Base-by-base conservation (phyloP, 768 basidiomycete genomes). In the Tricholoma furcatifolium region DNA sequence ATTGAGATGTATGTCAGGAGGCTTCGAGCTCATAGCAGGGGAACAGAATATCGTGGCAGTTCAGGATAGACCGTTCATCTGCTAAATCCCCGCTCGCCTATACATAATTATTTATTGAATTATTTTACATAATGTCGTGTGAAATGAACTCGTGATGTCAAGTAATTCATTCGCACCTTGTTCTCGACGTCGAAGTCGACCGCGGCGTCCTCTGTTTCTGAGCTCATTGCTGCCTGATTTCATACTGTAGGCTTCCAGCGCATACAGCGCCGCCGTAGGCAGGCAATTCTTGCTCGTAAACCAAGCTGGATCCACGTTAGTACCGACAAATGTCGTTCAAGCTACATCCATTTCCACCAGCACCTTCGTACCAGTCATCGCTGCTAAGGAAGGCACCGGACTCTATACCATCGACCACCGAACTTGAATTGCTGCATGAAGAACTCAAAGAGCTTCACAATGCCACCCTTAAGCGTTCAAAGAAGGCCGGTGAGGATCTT, bases 401-500 rank as follows among this genome's bases (percentile, higher is more conserved):
- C 51, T 66, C 75, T 11, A 76, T 93, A 14, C 91, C 91, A 7
- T 75, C 84, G 18, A 80, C 82, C 15, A 84, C 88, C 47, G 91
- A 92, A 36, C 81, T 92, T 45, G 83, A 88, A 53, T 59, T 67
- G 18, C 76, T 91, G 18, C 80, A 85, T 36, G 61, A 73, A 40
- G 88, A 91, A 65, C 80, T 93, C 43, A 72, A 66, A 54, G 55
- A 71, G 43, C 68, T 86, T 47, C 80, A 75, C 61, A 72, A 79
- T 59, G 74, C 71, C 63, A 78, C 82, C 6, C 60, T 83, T 43
- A 84, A 85, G 56, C 78, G 87, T 59, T 81, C 77, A 36, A 83
- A 79, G 74, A 91, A 89, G 73, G 91, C 89, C 0, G 80, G 79
- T 30, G 83, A 87, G 62, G 90, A 92, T 74, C 71, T 89, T 59